Evolutionary conservation across 257 asterid species (phyloP).

Genomic region (Marsdenia floribunda): DNA sequence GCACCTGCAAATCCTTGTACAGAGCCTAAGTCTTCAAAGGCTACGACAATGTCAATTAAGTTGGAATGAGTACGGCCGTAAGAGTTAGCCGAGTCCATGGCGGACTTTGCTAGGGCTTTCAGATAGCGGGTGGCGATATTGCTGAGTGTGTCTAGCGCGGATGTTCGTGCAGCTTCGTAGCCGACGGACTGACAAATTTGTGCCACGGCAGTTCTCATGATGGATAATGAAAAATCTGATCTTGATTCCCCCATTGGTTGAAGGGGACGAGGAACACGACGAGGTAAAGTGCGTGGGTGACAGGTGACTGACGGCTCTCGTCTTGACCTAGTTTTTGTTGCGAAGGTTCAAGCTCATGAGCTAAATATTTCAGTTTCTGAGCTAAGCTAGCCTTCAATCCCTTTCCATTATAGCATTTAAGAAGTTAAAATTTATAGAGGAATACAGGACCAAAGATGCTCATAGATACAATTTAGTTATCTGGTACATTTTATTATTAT

Average conservation of each 20-base stretch:
- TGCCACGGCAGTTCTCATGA: constrained; percentile 42
- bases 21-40: constrained; percentile 47
- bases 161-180: constrained; percentile 31
- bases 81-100: constrained; percentile 42
- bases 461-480: no score
- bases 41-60: constrained; percentile 34
- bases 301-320: no score
- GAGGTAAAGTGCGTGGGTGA: no score
- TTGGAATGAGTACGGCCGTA: constrained; percentile 48
- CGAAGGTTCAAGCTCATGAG: no score
- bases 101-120: constrained; percentile 34
- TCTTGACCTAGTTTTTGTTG: no score
- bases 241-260: constrained; percentile 6
- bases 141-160: constrained; percentile 42
- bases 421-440: no score
- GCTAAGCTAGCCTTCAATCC: no score
- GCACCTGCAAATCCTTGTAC: constrained; percentile 40
- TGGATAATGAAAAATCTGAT: constrained; percentile 26
- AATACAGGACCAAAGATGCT: no score
- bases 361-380: no score
- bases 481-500: no score
- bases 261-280: no score
- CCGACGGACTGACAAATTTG: constrained; percentile 57
- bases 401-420: no score
- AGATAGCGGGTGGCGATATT: constrained; percentile 47